phyloP scores from a whole-genome alignment of 2,329 filamentous ascomycete genomes.

The Didymosphaeria variabile region DNA sequence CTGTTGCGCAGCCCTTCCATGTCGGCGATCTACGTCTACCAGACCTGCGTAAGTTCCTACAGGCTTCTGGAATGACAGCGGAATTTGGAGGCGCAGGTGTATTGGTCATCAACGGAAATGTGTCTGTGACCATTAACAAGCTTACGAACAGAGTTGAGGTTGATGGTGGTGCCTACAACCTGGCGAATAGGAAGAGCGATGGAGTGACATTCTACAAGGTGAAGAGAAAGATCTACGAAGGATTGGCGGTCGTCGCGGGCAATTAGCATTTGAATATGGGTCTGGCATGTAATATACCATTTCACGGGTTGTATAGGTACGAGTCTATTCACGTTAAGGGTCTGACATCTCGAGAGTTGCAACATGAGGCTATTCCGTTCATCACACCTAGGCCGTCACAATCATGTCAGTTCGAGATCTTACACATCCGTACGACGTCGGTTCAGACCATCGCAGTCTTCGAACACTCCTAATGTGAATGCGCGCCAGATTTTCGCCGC shows the following conservation, averaged over 20 bases:
- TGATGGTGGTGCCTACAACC: slow-evolving; percentile 63
- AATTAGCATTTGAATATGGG: slow-evolving; percentile 52
- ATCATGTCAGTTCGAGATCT: too few relatives aligned
- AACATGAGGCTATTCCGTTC: not conserved
- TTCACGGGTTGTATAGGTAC: not conserved
- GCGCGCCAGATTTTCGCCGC: not conserved
- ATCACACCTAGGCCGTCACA: too few relatives aligned
- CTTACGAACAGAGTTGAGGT: slow-evolving; percentile 88
- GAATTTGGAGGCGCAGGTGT: slow-evolving; percentile 95
- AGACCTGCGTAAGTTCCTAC: slow-evolving; percentile 85
- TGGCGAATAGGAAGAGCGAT: slow-evolving; percentile 54
- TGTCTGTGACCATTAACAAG: slow-evolving; percentile 83
- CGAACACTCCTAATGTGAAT: not conserved
- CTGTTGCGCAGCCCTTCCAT: slow-evolving; percentile 86
- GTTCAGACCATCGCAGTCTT: not conserved
- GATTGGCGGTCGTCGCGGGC: slow-evolving; percentile 87
- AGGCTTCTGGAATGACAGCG: slow-evolving; percentile 80
- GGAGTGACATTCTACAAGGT: slow-evolving; percentile 82
- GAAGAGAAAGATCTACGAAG: slow-evolving; percentile 90
- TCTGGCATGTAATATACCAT: slow-evolving; percentile 1
- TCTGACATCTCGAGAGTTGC: not conserved
- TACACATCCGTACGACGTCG: too few relatives aligned
- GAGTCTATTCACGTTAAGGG: not conserved
- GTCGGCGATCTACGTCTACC: slow-evolving; percentile 92
- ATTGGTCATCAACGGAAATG: slow-evolving; percentile 84